phyloP scores from a whole-genome alignment of 176 grass and related monocot species.

The Zizania latifolia region DNA sequence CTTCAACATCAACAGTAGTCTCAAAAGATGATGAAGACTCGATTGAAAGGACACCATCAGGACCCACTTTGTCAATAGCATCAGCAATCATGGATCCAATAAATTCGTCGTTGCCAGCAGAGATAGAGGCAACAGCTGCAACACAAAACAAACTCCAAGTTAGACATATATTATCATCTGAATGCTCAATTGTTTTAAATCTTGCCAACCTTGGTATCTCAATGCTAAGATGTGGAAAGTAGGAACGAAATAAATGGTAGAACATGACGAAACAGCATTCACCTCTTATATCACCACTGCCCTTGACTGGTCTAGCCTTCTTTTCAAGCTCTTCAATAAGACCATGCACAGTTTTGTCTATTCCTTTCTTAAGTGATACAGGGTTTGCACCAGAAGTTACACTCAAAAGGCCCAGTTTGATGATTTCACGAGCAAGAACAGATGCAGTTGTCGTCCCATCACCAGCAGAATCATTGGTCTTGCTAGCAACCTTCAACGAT shows the following conservation, averaged over 20 bases:
- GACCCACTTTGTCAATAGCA: slow-evolving; percentile 93
- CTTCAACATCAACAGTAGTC: slow-evolving; percentile 91
- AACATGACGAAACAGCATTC: slow-evolving; percentile 5
- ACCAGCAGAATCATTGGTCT: slow-evolving; percentile 92
- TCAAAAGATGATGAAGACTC: slow-evolving; percentile 92
- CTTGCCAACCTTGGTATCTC: background rate
- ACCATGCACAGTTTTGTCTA: slow-evolving; percentile 80
- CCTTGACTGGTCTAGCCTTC: slow-evolving; percentile 72
- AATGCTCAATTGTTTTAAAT: background rate
- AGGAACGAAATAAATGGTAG: background rate
- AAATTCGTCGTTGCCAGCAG: slow-evolving; percentile 82
- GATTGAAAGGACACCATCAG: slow-evolving; percentile 82
- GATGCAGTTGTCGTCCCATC: slow-evolving; percentile 87
- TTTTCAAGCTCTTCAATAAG: slow-evolving; percentile 78
- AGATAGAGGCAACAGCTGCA: slow-evolving; percentile 76
- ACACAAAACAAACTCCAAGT: slow-evolving; percentile 28
- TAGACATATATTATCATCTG: background rate
- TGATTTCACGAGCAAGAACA: slow-evolving; percentile 84
- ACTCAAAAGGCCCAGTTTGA: slow-evolving; percentile 75
- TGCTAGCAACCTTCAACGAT: slow-evolving; percentile 71
- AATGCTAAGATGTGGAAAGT: background rate
- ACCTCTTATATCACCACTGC: slow-evolving; percentile 76
- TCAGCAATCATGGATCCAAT: slow-evolving; percentile 87
- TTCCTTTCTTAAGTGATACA: slow-evolving; percentile 87
- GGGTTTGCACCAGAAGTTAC: slow-evolving; percentile 88